Evolutionary conservation across 805 yeast genomes (phyloP).

Genomic region (Spencermartinsiella europaea): DNA sequence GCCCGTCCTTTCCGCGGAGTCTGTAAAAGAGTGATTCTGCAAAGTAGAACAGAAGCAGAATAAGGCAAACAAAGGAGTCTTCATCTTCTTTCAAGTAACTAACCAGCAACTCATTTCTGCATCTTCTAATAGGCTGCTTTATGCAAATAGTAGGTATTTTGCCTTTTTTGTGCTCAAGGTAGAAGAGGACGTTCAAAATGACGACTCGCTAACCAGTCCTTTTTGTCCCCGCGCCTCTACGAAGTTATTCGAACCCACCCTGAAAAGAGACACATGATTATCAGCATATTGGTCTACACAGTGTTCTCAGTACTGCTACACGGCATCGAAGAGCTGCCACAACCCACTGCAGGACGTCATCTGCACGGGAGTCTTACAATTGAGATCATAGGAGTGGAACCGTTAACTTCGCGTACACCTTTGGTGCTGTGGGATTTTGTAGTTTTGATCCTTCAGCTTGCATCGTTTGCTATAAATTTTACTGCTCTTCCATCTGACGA

Average conservation of each 20-base stretch:
- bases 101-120: slow-evolving; percentile 15
- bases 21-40: not conserved
- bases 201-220: slow-evolving; percentile 5
- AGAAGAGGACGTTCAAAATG: slow-evolving; percentile 1
- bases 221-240: slow-evolving; percentile 5
- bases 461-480: slow-evolving; percentile 16
- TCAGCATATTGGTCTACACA: slow-evolving; percentile 14
- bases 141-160: slow-evolving; percentile 12
- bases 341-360: slow-evolving; percentile 12
- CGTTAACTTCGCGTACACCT: slow-evolving; percentile 13
- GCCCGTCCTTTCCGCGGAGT: too few relatives aligned
- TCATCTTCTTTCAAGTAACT: not conserved
- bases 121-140: slow-evolving; percentile 16
- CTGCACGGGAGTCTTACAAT: slow-evolving; percentile 23
- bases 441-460: slow-evolving; percentile 16
- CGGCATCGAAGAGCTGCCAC: slow-evolving; percentile 10
- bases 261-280: slow-evolving; percentile 14
- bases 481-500: slow-evolving; percentile 1
- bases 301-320: slow-evolving; percentile 14
- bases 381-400: slow-evolving; percentile 21
- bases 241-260: slow-evolving; percentile 9
- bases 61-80: too few relatives aligned
- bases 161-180: not conserved
- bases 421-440: slow-evolving; percentile 19
- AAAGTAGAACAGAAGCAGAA: too few relatives aligned